Percentiles rank a stretch among this genome's conserved stretches.
phyloP scores from a whole-genome alignment of 495 filamentous ascomycete genomes.

The Filosporella fistucella region DNA sequence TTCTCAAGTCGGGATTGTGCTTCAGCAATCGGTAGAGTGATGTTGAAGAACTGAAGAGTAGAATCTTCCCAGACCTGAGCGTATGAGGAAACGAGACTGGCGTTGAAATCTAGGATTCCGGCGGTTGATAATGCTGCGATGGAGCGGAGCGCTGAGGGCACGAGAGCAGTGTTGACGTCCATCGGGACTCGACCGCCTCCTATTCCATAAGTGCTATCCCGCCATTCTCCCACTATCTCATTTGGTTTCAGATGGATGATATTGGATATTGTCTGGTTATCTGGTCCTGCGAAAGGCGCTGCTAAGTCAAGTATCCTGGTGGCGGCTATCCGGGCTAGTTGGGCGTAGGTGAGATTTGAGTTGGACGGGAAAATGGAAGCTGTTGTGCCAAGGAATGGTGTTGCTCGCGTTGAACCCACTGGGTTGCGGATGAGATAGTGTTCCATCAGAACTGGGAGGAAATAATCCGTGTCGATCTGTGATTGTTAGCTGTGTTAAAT shows the following conservation, averaged over 20 bases:
- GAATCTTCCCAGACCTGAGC: constrained; percentile 60
- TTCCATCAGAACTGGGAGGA: constrained; percentile 50
- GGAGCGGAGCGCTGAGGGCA: constrained; percentile 54
- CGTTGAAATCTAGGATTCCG: constrained; percentile 40
- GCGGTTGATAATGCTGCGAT: constrained; percentile 45
- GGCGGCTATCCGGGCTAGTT: constrained; percentile 46
- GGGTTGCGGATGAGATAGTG: constrained; percentile 51
- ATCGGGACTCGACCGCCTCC: constrained; percentile 61
- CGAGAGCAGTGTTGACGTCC: constrained; percentile 61
- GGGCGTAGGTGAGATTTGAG: constrained; percentile 42
- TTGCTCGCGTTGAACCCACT: constrained; percentile 34
- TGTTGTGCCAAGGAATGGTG: constrained; percentile 43
- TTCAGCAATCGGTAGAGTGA: constrained; percentile 35
- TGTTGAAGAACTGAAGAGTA: constrained; percentile 54
- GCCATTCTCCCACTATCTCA: constrained; percentile 58
- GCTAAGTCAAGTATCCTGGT: constrained; percentile 54
- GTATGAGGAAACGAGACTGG: constrained; percentile 38
- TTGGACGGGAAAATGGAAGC: constrained; percentile 44
- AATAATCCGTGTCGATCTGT: constrained; percentile 59
- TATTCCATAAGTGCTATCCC: constrained; percentile 55
- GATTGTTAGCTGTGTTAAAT: too few species aligned
- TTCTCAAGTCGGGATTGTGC: constrained; percentile 40
- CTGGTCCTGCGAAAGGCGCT: constrained; percentile 41
- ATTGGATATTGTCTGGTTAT: constrained; percentile 45
- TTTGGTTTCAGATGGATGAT: constrained; percentile 51